A percentile compares a stretch with the other conserved stretches of the same genome.
Evolutionary conservation across 805 yeast species (phyloP).

Genomic region (Candida palmyrensis): DNA sequence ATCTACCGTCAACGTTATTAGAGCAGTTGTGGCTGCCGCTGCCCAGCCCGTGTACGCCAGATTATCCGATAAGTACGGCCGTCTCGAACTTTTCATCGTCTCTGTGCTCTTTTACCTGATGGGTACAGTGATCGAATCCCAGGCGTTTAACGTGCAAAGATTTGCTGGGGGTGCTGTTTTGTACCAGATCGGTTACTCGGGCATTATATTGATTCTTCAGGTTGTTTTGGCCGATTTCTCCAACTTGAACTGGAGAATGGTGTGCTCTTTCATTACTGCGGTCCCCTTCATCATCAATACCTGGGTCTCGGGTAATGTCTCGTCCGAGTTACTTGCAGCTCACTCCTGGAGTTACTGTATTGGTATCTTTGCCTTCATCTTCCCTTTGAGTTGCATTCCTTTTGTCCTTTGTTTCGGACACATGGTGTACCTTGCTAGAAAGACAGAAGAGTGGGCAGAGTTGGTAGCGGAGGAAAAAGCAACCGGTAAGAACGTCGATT

Average conservation of each 20-base stretch:
- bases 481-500: constrained; percentile 13
- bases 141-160: constrained; percentile 50
- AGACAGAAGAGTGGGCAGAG: constrained; percentile 45
- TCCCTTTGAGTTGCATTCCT: constrained; percentile 64
- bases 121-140: constrained; percentile 62
- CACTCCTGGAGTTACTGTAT: constrained; percentile 66
- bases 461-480: constrained; percentile 39
- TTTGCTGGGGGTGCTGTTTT: constrained; percentile 63
- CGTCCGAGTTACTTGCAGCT: constrained; percentile 30
- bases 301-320: constrained; percentile 67
- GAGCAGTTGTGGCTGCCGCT: constrained; percentile 60
- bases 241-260: constrained; percentile 64
- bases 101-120: constrained; percentile 52
- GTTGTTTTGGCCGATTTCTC: constrained; percentile 64
- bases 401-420: constrained; percentile 47
- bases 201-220: constrained; percentile 52
- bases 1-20: constrained; percentile 55
- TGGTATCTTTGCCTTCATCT: constrained; percentile 76
- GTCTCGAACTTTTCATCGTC: constrained; percentile 45
- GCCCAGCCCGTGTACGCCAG: constrained; percentile 62
- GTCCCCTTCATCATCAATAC: constrained; percentile 72
- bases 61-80: constrained; percentile 62
- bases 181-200: constrained; percentile 51
- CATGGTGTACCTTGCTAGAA: constrained; percentile 51
- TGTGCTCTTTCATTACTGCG: constrained; percentile 60